Conservation (phyloP, 192 early-diverging fungal genomes). For the Diversispora eburnea region DNA sequence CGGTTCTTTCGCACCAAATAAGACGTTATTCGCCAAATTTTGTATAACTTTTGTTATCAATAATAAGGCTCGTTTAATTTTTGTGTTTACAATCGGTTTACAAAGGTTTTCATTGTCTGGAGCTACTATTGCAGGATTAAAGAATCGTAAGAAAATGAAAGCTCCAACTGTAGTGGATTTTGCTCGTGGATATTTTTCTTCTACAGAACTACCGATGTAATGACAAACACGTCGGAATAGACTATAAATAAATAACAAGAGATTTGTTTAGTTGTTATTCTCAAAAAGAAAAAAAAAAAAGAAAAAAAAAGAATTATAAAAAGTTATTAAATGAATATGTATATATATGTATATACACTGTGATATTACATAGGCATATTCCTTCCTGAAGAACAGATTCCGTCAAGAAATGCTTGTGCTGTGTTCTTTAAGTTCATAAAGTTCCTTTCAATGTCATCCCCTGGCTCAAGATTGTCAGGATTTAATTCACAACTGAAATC, state of each 20-base stretch:
- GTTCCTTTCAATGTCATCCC: slow-evolving; percentile 69
- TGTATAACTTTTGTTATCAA: slow-evolving; percentile 94
- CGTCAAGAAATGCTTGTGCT: slow-evolving; percentile 76
- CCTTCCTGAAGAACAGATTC: slow-evolving; percentile 70
- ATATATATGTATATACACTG: not conserved
- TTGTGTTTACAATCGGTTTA: slow-evolving; percentile 48
- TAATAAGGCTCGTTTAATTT: slow-evolving; percentile 80
- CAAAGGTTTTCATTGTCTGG: slow-evolving; percentile 82
- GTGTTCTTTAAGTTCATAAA: slow-evolving; percentile 73
- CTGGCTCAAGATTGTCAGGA: slow-evolving; percentile 64
- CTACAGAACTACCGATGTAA: slow-evolving; percentile 73
- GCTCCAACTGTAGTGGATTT: slow-evolving; percentile 87
- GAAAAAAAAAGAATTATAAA: too few species aligned
- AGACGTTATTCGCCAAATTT: slow-evolving; percentile 91
- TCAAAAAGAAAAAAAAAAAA: too few species aligned
- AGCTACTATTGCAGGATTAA: slow-evolving; percentile 92
- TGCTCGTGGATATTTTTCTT: slow-evolving; percentile 77
- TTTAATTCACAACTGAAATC: slow-evolving; percentile 90
- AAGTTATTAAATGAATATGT: not conserved
- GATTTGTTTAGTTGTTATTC: too few species aligned
- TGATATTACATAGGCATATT: slow-evolving; percentile 58
- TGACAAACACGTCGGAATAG: slow-evolving; percentile 79
- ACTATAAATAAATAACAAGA: slow-evolving; percentile 15
- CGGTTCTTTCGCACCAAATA: slow-evolving; percentile 92
- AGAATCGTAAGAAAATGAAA: slow-evolving; percentile 93